phyloP scores from a whole-genome alignment of 1,284 basidiomycete genomes.

The Anthracocystis panici-leucophaei region DNA sequence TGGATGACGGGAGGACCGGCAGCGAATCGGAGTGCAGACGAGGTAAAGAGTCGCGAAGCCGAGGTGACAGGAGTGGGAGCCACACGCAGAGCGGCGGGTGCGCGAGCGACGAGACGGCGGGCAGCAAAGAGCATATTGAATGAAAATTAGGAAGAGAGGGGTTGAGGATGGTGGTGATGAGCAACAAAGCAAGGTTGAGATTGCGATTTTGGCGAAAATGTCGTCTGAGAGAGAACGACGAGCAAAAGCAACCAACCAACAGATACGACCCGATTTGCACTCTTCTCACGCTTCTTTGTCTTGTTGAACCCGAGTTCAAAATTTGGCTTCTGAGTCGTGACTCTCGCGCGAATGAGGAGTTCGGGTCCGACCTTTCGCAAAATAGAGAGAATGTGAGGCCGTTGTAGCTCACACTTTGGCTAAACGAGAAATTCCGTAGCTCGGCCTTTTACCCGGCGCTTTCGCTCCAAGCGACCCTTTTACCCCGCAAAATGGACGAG shows the following conservation, averaged over 20 bases:
- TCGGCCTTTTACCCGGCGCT: slow-evolving; percentile 3
- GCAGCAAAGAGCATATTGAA: slow-evolving; percentile 52
- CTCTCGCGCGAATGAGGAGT: slow-evolving; percentile 23
- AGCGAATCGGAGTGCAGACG: slow-evolving; percentile 55
- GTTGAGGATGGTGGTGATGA: slow-evolving; percentile 13
- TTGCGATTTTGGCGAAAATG: slow-evolving; percentile 15
- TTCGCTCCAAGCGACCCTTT: background rate
- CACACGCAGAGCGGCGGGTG: slow-evolving; percentile 48
- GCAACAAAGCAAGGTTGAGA: background rate
- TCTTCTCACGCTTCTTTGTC: slow-evolving; percentile 7
- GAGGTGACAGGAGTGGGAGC: slow-evolving; percentile 41
- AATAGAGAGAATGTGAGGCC: background rate
- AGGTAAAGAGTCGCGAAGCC: slow-evolving; percentile 53
- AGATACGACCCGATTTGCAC: slow-evolving; percentile 26
- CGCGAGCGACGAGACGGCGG: slow-evolving; percentile 49
- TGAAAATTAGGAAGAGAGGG: background rate
- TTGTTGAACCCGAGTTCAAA: background rate
- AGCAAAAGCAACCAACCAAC: slow-evolving; percentile 1
- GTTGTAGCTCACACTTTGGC: background rate
- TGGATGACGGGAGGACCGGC: slow-evolving; percentile 76
- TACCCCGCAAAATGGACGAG: slow-evolving; percentile 15
- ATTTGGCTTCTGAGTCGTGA: background rate
- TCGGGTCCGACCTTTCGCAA: slow-evolving; percentile 33
- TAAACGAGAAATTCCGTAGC: background rate
- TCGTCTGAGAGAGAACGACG: slow-evolving; percentile 20